phyloP scores from a whole-genome alignment of 2,329 filamentous ascomycete species.

The Karstenula rhodostoma region DNA sequence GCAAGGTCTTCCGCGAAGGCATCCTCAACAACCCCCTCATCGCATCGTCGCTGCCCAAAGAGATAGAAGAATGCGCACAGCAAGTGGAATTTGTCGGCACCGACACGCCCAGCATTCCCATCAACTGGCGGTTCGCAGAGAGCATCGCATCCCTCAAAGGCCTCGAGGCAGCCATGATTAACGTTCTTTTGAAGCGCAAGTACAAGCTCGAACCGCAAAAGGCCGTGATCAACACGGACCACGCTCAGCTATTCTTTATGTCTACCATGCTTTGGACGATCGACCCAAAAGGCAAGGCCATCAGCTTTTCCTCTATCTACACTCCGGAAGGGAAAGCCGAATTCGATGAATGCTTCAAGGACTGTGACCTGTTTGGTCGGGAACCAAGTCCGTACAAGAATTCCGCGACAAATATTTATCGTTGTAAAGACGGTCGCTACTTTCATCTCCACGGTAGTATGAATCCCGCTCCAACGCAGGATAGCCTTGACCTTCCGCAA shows the following conservation, averaged over 20 bases:
- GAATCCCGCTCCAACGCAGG: conserved; percentile 56
- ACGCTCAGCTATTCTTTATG: conserved; percentile 57
- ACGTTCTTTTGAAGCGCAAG: conserved; percentile 56
- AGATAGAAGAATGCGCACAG: conserved; percentile 46
- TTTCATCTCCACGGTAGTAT: conserved; percentile 60
- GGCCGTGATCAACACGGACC: conserved; percentile 59
- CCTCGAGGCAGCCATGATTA: conserved; percentile 58
- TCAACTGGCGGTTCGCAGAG: conserved; percentile 66
- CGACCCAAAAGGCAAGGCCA: conserved; percentile 40
- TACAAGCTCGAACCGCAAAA: conserved; percentile 53
- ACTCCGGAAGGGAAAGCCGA: conserved; percentile 24
- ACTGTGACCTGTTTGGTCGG: conserved; percentile 35
- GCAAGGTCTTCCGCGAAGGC: conserved; percentile 45
- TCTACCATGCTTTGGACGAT: conserved; percentile 48
- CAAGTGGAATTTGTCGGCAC: conserved; percentile 55
- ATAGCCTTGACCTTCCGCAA: conserved; percentile 47
- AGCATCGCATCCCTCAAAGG: conserved; percentile 60
- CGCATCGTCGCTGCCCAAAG: conserved; percentile 45
- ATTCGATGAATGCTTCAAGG: conserved; percentile 37
- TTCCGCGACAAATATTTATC: conserved; percentile 57
- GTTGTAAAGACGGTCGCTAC: conserved; percentile 55
- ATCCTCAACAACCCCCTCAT: conserved; percentile 56
- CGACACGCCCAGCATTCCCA: conserved; percentile 57
- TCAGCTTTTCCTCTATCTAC: conserved; percentile 21
- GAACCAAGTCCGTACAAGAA: conserved; percentile 35